These are phyloP conservation scores for Scleromitrula shiraiana DNA, from an alignment of 2,329 filamentous ascomycete genomes.

Conservation along the genomic window DNA sequence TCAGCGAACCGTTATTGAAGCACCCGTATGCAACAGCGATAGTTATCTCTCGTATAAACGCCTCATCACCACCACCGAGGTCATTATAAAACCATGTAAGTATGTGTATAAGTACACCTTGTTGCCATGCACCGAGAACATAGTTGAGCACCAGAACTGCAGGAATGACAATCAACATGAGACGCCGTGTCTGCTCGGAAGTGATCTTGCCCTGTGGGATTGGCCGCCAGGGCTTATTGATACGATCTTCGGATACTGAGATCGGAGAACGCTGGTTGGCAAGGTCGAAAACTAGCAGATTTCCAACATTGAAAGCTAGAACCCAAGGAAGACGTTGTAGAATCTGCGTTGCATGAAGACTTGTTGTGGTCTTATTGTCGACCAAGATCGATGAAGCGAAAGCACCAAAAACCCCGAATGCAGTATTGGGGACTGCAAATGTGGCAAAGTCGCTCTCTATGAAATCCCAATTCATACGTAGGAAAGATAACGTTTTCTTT, in stretches of 20 bases:
- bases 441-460: neutral
- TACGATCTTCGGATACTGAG: constrained; percentile 24
- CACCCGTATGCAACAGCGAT: constrained; percentile 12
- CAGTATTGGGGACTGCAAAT: neutral
- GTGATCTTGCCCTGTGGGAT: constrained; percentile 25
- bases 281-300: constrained; percentile 25
- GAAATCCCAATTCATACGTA: neutral
- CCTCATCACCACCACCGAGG: constrained; percentile 6
- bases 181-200: neutral
- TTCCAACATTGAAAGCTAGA: constrained; percentile 16
- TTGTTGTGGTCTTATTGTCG: neutral
- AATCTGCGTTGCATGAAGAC: neutral
- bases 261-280: constrained; percentile 24
- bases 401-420: neutral
- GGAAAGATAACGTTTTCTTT: neutral
- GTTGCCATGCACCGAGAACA: neutral
- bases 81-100: constrained; percentile 11
- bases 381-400: neutral
- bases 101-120: neutral
- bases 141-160: constrained; percentile 9
- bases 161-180: neutral
- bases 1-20: constrained; percentile 24
- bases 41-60: constrained; percentile 7
- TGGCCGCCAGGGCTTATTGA: constrained; percentile 31
- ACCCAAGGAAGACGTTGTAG: constrained; percentile 3